A percentile compares a stretch with the other conserved stretches of the same genome.
These are phyloP conservation scores for Dryas octopetala DNA, from an alignment of 306 rosid species.

Conservation along the genomic window DNA sequence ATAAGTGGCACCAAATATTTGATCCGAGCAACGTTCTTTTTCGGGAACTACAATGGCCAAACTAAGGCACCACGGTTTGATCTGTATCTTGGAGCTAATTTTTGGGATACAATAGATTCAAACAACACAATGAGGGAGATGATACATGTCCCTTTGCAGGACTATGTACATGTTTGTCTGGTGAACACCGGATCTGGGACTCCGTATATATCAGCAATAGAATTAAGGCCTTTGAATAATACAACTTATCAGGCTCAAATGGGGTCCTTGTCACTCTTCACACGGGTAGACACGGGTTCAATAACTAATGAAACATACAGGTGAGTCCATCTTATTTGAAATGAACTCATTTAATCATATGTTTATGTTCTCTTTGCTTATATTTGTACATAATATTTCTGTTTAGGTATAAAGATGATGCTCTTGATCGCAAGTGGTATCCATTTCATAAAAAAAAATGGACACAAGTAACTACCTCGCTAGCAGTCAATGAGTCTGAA, in stretches of 20 bases:
- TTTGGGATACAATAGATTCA: conserved; percentile 25
- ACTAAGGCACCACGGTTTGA: conserved; percentile 17
- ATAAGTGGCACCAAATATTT: conserved; percentile 22
- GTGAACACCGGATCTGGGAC: conserved; percentile 31
- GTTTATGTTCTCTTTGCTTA: background rate
- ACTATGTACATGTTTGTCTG: conserved; percentile 37
- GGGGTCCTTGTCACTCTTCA: background rate
- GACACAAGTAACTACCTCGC: conserved; percentile 11
- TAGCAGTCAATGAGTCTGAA: background rate
- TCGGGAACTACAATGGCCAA: conserved; percentile 35
- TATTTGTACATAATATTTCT: background rate
- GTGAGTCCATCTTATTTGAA: conserved; percentile 5
- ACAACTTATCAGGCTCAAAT: conserved; percentile 15
- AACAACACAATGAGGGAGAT: conserved; percentile 10
- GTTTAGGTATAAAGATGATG: conserved; percentile 40
- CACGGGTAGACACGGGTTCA: conserved; percentile 18
- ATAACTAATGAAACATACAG: background rate
- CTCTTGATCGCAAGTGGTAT: conserved; percentile 48
- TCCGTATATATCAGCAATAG: conserved; percentile 48
- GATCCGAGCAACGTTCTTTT: conserved; percentile 29
- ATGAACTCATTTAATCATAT: background rate
- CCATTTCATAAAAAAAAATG: conserved; percentile 15
- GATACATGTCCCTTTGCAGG: conserved; percentile 27
- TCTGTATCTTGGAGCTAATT: conserved; percentile 25
- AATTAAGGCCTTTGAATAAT: conserved; percentile 27